Evolutionary conservation across 345 rosid species (phyloP).

Genomic region (Aquilaria yunnanensis): DNA sequence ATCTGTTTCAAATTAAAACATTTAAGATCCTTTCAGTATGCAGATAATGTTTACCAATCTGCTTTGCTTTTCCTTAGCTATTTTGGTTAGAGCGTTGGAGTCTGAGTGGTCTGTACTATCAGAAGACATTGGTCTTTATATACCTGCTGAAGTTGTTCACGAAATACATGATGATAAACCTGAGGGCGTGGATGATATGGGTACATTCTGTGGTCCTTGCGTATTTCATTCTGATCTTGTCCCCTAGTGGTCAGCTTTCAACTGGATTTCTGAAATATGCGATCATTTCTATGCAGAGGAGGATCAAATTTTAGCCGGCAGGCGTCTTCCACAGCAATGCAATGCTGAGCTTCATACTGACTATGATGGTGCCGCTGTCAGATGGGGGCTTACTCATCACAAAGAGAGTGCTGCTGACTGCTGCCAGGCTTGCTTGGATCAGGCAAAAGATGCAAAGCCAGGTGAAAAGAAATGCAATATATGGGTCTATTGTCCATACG

Average conservation of each 20-base stretch:
- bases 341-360: constrained; percentile 83
- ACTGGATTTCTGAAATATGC: too few relatives aligned
- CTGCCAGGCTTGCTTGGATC: constrained; percentile 96
- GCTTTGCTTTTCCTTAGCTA: constrained; percentile 29
- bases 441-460: constrained; percentile 68
- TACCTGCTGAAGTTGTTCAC: constrained; percentile 63
- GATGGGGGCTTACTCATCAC: constrained; percentile 96
- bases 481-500: constrained; percentile 97
- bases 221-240: too few relatives aligned
- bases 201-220: constrained; percentile 27
- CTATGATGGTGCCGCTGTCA: constrained; percentile 85
- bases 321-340: constrained; percentile 76
- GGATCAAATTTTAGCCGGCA: constrained; percentile 66
- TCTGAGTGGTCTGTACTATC: constrained; percentile 68
- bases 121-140: constrained; percentile 88
- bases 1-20: constrained; percentile 6
- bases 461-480: constrained; percentile 84
- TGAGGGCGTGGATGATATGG: constrained; percentile 69
- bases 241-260: too few relatives aligned
- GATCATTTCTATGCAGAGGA: constrained; percentile 42
- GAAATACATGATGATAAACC: constrained; percentile 84
- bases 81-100: constrained; percentile 70
- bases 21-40: background rate
- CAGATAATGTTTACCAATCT: constrained; percentile 2
- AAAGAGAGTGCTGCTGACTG: constrained; percentile 99